Conservation (phyloP, 2,329 filamentous ascomycete genomes). For the Trichoderma sp. region DNA sequence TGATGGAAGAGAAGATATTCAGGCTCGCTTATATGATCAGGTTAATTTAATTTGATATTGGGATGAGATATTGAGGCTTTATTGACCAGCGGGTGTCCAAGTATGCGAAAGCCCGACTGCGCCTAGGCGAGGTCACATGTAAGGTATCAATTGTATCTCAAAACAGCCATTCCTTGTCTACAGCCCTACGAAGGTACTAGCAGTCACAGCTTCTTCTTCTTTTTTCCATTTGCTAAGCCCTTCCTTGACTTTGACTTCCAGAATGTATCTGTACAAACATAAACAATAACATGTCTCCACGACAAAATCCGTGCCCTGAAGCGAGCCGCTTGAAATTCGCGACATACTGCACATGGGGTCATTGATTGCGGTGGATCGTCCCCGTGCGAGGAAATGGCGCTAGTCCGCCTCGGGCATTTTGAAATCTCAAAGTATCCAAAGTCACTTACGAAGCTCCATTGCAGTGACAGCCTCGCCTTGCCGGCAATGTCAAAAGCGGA, state of each 20-base stretch:
- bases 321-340: slow-evolving; percentile 1
- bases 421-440: not conserved
- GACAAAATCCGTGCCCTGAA: not conserved
- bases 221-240: not conserved
- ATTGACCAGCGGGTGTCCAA: not conserved
- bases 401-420: not conserved
- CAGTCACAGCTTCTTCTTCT: not conserved
- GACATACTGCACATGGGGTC: not conserved
- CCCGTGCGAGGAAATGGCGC: not conserved
- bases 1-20: not conserved
- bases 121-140: not conserved
- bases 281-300: not conserved
- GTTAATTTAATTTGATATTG: not conserved
- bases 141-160: not conserved
- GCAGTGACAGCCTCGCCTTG: not conserved
- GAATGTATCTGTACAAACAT: not conserved
- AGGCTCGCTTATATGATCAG: not conserved
- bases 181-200: not conserved
- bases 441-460: not conserved
- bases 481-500: not conserved
- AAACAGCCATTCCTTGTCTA: not conserved
- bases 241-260: not conserved
- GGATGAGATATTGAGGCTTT: not conserved
- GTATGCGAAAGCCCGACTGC: not conserved
- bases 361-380: slow-evolving; percentile 11